These are phyloP conservation scores for Neofusicoccum kwambonambiense DNA, from an alignment of 2,329 filamentous ascomycete species.

Conservation along the genomic window DNA sequence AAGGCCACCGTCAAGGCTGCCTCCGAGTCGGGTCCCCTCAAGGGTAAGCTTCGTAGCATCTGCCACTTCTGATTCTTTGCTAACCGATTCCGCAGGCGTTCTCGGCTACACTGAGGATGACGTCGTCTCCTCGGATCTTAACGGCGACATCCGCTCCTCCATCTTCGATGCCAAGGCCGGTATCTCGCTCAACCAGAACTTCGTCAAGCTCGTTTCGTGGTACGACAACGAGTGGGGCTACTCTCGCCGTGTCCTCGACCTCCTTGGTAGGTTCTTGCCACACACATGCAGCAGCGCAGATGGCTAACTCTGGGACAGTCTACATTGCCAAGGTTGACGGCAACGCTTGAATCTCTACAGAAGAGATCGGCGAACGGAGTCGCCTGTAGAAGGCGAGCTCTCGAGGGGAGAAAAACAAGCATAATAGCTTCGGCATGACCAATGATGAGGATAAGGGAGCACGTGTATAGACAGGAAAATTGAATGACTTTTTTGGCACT, in stretches of 20 bases:
- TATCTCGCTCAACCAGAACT: conserved; percentile 97
- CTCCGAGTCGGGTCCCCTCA: conserved; percentile 70
- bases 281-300: not conserved
- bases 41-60: conserved; percentile 59
- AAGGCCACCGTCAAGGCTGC: conserved; percentile 86
- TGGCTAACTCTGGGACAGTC: not conserved
- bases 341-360: conserved; percentile 39
- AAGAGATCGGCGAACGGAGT: not conserved
- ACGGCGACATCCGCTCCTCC: conserved; percentile 89
- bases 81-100: conserved; percentile 37
- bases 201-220: conserved; percentile 97
- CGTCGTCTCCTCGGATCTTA: conserved; percentile 89
- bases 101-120: conserved; percentile 97
- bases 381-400: conserved; percentile 2
- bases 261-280: conserved; percentile 32
- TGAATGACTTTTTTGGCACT: conserved; percentile 6
- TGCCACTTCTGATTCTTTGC: too few relatives aligned
- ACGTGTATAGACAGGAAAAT: conserved; percentile 14
- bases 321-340: conserved; percentile 47
- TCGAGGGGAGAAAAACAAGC: conserved; percentile 2
- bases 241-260: conserved; percentile 58
- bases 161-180: conserved; percentile 99
- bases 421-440: conserved; percentile 14
- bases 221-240: conserved; percentile 99
- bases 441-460: conserved; percentile 13